Evolutionary conservation across 2,329 filamentous ascomycete species (phyloP).

Genomic region (Fusarium nematophilum): DNA sequence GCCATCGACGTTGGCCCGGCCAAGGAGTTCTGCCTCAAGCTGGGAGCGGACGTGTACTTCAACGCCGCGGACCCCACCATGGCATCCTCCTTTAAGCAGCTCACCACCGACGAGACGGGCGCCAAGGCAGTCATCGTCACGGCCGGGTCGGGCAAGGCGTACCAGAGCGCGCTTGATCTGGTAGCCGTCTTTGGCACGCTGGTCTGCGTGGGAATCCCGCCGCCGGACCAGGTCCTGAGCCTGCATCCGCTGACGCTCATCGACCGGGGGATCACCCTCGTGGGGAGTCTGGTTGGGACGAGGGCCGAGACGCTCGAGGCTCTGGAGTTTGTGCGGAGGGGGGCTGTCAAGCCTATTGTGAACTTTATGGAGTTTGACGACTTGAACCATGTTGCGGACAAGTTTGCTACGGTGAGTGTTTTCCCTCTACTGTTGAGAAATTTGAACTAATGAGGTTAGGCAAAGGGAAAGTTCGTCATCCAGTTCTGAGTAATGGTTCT

Average conservation of each 20-base stretch:
- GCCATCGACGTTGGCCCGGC: slow-evolving; percentile 51
- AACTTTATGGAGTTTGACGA: background rate
- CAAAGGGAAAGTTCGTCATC: too few species aligned
- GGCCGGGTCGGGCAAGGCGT: slow-evolving; percentile 46
- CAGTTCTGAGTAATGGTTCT: too few species aligned
- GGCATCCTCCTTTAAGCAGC: slow-evolving; percentile 7
- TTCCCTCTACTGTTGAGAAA: too few species aligned
- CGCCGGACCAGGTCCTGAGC: slow-evolving; percentile 36
- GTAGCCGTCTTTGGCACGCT: slow-evolving; percentile 50
- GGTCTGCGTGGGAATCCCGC: slow-evolving; percentile 53
- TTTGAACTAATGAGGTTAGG: too few species aligned
- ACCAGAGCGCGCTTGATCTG: slow-evolving; percentile 47
- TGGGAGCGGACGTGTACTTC: slow-evolving; percentile 52
- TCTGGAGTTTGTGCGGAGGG: slow-evolving; percentile 51
- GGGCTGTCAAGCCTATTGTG: slow-evolving; percentile 25
- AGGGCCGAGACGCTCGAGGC: slow-evolving; percentile 54
- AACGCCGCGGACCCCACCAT: slow-evolving; percentile 39
- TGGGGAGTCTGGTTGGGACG: slow-evolving; percentile 52
- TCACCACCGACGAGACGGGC: slow-evolving; percentile 4
- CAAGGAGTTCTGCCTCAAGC: slow-evolving; percentile 44
- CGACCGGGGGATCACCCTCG: slow-evolving; percentile 48
- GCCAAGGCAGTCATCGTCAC: slow-evolving; percentile 47
- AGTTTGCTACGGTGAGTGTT: slow-evolving; percentile 1
- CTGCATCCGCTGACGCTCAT: slow-evolving; percentile 53
- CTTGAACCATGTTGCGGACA: background rate